Conservation (phyloP, 768 basidiomycete species). For the Pilatotrama ljubarskyi region DNA sequence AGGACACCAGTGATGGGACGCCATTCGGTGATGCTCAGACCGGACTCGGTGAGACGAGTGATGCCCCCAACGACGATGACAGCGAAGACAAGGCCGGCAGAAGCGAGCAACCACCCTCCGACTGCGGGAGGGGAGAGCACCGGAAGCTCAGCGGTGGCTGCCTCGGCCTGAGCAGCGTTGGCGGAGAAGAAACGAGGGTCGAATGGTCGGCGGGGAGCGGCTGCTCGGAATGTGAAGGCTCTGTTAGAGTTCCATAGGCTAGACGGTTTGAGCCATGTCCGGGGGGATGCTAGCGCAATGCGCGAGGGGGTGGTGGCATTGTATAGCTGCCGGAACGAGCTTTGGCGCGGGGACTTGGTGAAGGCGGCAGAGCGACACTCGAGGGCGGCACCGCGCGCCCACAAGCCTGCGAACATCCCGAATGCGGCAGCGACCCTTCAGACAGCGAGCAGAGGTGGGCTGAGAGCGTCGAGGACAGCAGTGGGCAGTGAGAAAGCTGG, state of each 20-base stretch:
- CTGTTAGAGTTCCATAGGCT: slow-evolving; percentile 4
- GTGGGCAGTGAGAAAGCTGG: background rate
- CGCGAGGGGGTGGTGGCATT: background rate
- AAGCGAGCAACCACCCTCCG: slow-evolving; percentile 82
- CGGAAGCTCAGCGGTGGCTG: slow-evolving; percentile 40
- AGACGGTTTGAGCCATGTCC: background rate
- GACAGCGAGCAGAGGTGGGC: slow-evolving; percentile 4
- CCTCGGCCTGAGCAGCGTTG: slow-evolving; percentile 26
- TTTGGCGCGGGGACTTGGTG: slow-evolving; percentile 9
- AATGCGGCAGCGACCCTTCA: background rate
- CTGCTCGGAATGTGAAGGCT: slow-evolving; percentile 10
- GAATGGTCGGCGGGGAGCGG: slow-evolving; percentile 22
- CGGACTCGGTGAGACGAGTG: slow-evolving; percentile 95
- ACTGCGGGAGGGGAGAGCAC: slow-evolving; percentile 68
- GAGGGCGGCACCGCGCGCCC: slow-evolving; percentile 18
- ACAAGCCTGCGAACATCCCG: slow-evolving; percentile 19
- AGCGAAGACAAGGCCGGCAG: slow-evolving; percentile 83
- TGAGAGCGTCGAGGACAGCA: background rate
- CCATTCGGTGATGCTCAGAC: slow-evolving; percentile 98
- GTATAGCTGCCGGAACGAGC: slow-evolving; percentile 9
- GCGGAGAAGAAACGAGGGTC: slow-evolving; percentile 43
- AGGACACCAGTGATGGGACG: slow-evolving; percentile 85
- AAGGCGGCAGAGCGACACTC: slow-evolving; percentile 14
- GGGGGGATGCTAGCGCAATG: background rate
- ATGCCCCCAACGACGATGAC: slow-evolving; percentile 96